Evolutionary conservation across 2,329 filamentous ascomycete species (phyloP).

Genomic region (Hypoxylon sp.): DNA sequence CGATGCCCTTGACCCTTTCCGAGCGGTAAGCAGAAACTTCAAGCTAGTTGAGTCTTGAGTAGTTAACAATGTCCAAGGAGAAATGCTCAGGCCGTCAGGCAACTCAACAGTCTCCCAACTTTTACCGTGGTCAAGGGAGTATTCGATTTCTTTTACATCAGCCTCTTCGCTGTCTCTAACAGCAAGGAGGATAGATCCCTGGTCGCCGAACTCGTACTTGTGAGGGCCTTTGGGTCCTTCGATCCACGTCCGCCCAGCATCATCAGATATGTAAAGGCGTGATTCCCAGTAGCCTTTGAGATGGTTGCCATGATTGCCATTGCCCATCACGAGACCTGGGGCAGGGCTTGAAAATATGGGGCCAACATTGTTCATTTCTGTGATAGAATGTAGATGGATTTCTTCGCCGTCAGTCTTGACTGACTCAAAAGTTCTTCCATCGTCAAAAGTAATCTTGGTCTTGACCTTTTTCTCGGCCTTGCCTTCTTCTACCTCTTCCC

Average conservation of each 20-base stretch:
- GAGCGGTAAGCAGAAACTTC: slow-evolving; percentile 86
- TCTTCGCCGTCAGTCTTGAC: slow-evolving; percentile 77
- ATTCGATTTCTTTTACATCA: slow-evolving; percentile 72
- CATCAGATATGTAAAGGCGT: slow-evolving; percentile 88
- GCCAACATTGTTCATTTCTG: slow-evolving; percentile 84
- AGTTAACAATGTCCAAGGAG: slow-evolving; percentile 83
- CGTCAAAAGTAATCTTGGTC: slow-evolving; percentile 93
- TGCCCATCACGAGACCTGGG: slow-evolving; percentile 92
- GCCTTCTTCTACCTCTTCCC: slow-evolving; percentile 76
- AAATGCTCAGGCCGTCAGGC: slow-evolving; percentile 75
- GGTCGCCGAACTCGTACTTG: slow-evolving; percentile 96
- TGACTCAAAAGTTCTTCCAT: slow-evolving; percentile 86
- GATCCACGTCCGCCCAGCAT: slow-evolving; percentile 90
- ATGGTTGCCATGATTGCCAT: slow-evolving; percentile 87
- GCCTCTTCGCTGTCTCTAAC: slow-evolving; percentile 79
- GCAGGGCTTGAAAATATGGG: slow-evolving; percentile 94
- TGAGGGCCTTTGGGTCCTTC: slow-evolving; percentile 83
- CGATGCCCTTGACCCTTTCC: slow-evolving; percentile 65
- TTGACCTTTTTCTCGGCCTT: slow-evolving; percentile 76
- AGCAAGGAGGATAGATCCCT: slow-evolving; percentile 89
- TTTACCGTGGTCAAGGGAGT: slow-evolving; percentile 91
- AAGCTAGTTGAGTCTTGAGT: slow-evolving; percentile 93
- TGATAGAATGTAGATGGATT: slow-evolving; percentile 93
- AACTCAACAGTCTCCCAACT: slow-evolving; percentile 83
- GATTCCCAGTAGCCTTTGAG: slow-evolving; percentile 81